These are phyloP conservation scores for Kluyveromyces nonfermentans DNA, from an alignment of 805 yeast species.

Conservation along the genomic window DNA sequence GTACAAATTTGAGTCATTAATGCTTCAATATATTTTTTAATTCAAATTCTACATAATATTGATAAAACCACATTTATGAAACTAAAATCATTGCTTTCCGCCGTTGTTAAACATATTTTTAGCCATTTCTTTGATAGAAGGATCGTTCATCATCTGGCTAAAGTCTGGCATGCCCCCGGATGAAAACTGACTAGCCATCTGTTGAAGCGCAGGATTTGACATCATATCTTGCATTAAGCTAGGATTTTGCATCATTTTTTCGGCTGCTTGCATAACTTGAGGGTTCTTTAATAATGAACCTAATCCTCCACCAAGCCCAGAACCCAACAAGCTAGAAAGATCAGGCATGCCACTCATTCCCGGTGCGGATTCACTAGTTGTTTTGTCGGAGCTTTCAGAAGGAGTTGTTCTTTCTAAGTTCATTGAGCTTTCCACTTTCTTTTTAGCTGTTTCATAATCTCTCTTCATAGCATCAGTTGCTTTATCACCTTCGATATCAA, in stretches of 20 bases:
- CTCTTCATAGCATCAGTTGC: slow-evolving; percentile 85
- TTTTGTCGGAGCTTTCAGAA: slow-evolving; percentile 15
- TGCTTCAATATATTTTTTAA: neutral
- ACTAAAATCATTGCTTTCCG: slow-evolving; percentile 8
- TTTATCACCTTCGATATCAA: slow-evolving; percentile 75
- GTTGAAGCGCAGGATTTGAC: slow-evolving; percentile 71
- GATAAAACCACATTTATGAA: slow-evolving; percentile 3
- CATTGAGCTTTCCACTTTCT: slow-evolving; percentile 71
- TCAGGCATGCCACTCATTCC: slow-evolving; percentile 60
- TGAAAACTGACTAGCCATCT: slow-evolving; percentile 74
- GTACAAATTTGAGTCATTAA: neutral
- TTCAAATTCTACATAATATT: neutral
- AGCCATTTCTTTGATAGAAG: slow-evolving; percentile 66
- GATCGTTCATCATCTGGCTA: slow-evolving; percentile 70
- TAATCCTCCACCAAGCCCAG: slow-evolving; percentile 49
- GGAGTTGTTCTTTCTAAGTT: slow-evolving; percentile 30
- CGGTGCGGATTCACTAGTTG: slow-evolving; percentile 18
- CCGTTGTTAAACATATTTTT: slow-evolving; percentile 47
- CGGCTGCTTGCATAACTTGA: slow-evolving; percentile 84
- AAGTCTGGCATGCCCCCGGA: slow-evolving; percentile 57
- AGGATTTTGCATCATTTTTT: slow-evolving; percentile 80
- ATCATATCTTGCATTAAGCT: slow-evolving; percentile 61
- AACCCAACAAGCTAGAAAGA: slow-evolving; percentile 57
- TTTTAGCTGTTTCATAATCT: slow-evolving; percentile 90
- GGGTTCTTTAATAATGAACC: slow-evolving; percentile 78